Evolutionary conservation across 345 rosid genomes (phyloP).

Genomic region (Crucihimalaya himalaica): DNA sequence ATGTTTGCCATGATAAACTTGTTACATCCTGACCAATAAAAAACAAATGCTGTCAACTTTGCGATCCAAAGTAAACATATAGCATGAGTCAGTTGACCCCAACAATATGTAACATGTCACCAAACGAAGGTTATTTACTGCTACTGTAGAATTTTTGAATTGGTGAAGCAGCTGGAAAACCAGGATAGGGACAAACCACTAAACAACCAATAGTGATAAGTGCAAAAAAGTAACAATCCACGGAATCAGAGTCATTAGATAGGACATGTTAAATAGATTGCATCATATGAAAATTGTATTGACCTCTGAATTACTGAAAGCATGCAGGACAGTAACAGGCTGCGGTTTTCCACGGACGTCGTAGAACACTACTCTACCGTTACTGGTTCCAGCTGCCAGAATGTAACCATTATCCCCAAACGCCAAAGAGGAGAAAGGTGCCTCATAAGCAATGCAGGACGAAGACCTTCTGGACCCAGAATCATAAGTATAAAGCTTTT

Average conservation of each 20-base stretch:
- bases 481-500: conserved; percentile 89
- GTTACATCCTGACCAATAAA: conserved; percentile 71
- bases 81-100: background rate
- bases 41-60: conserved; percentile 9
- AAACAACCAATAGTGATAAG: conserved; percentile 4
- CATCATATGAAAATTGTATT: conserved; percentile 23
- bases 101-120: background rate
- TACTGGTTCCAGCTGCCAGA: conserved; percentile 92
- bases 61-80: background rate
- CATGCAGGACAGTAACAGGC: conserved; percentile 88
- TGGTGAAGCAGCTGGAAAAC: conserved; percentile 7
- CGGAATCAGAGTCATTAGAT: background rate
- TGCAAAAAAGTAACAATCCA: conserved; percentile 7
- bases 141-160: conserved; percentile 12
- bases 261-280: background rate
- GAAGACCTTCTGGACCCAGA: conserved; percentile 80
- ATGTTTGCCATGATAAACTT: conserved; percentile 98
- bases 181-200: background rate
- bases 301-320: conserved; percentile 91
- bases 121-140: background rate
- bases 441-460: conserved; percentile 74
- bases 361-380: conserved; percentile 87
- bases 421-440: conserved; percentile 97
- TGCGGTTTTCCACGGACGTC: conserved; percentile 93
- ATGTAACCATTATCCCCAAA: conserved; percentile 91